Base-by-base conservation (phyloP, 106 monocot species). In the Narthecium ossifragum region DNA sequence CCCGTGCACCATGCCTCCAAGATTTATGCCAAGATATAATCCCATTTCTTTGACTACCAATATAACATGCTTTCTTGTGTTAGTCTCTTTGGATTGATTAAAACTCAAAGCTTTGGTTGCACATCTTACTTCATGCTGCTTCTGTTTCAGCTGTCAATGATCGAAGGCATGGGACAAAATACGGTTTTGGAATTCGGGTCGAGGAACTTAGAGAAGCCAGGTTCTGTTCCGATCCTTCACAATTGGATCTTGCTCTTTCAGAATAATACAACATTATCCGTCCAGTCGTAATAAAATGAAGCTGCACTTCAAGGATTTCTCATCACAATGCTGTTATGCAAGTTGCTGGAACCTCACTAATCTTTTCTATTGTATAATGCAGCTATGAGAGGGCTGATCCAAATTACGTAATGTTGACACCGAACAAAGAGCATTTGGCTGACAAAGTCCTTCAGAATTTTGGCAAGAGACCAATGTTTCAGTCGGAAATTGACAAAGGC, bases 311-410 rank as follows among this genome's bases (percentile, higher is more conserved):
- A 3, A 46, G 45, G 3, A 6, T 46, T 46, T 46, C 17, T 46
- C 12, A 10, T 8, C 45, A 10, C 3, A 8, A 8, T 8, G 3
- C 7, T 17, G 3, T 46, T n/a, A 46, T 46, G 6, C 3, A 15
- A 8, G 15, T 10, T 46, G 45, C 15, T 46, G 12, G 45, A 15
- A 37, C 22, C 14, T 62, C 8, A 27, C 24, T 32, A 18, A 2
- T 55, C 21, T 0, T 5, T 30, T 32, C 32, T 21, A 0, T 55
- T 22, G 21, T 29, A 29, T 47, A 62, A 55, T 65, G 70, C 63
- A 96, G 94, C 50, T 96, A 96, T 57, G 64, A 96, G 74, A 90
- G 90, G 63, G 94, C 90, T 0, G 94, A 96, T 81, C 94, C 90
- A 30, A 96, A 96, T 69, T 96, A 96, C 39, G 78, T 96, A 24